Evolutionary conservation across 176 grass and related monocot genomes (phyloP).

Genomic region (Hyparrhenia diplandra): DNA sequence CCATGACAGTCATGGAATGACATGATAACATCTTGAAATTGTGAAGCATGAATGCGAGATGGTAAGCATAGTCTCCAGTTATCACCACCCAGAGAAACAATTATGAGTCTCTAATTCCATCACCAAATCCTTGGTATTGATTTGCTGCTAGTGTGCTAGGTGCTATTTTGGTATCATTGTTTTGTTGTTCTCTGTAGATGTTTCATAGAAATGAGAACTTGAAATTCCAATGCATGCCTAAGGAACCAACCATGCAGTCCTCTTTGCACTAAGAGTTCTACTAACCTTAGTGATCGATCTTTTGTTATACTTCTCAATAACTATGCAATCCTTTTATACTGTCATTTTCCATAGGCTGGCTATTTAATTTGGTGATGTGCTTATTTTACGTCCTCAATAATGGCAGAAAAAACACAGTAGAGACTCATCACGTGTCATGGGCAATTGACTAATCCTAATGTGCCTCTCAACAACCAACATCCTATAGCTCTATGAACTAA

Average conservation of each 20-base stretch:
- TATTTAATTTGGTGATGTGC: not conserved
- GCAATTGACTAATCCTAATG: not conserved
- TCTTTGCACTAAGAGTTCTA: not conserved
- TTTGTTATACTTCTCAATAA: not conserved
- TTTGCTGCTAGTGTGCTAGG: not conserved
- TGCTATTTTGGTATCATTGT: not conserved
- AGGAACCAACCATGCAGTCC: slow-evolving; percentile 3
- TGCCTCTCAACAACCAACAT: not conserved
- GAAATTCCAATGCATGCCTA: not conserved
- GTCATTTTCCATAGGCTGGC: not conserved
- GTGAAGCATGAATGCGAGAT: slow-evolving; percentile 33
- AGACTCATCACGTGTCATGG: not conserved
- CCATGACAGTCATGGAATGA: slow-evolving; percentile 26
- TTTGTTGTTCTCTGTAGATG: not conserved
- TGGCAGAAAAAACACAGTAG: not conserved
- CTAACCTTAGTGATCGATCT: not conserved
- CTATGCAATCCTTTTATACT: not conserved
- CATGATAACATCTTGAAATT: not conserved
- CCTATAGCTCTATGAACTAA: not conserved
- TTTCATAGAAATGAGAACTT: not conserved
- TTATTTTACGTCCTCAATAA: slow-evolving; percentile 4
- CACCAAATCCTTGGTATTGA: not conserved
- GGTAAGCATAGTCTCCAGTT: slow-evolving; percentile 26
- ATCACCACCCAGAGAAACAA: not conserved
- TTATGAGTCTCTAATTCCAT: not conserved